Evolutionary conservation across 257 asterid genomes (phyloP).

Genomic region (Capsicum rhomboideum): DNA sequence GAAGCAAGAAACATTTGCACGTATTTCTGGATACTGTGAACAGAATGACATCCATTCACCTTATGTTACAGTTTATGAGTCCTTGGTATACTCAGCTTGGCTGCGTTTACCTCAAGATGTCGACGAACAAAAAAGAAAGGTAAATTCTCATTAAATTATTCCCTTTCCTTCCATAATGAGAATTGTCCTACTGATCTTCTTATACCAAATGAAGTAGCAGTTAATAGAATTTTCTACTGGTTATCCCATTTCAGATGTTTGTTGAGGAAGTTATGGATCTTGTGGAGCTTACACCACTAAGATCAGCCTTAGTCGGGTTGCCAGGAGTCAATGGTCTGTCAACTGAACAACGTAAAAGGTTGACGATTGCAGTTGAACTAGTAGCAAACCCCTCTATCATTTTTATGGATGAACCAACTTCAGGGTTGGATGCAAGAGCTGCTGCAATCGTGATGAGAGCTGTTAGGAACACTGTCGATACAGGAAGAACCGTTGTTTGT

Average conservation of each 20-base stretch:
- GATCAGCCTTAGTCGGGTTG: constrained; percentile 50
- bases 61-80: constrained; percentile 48
- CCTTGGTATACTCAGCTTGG: constrained; percentile 60
- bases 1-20: constrained; percentile 59
- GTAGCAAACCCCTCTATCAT: constrained; percentile 67
- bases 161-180: background rate
- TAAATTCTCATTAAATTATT: background rate
- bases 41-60: constrained; percentile 72
- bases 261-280: constrained; percentile 56
- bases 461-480: constrained; percentile 55
- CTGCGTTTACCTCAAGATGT: constrained; percentile 45
- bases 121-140: constrained; percentile 33
- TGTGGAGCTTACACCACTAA: constrained; percentile 45
- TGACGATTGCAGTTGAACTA: constrained; percentile 60
- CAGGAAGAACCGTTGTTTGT: constrained; percentile 68
- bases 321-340: constrained; percentile 62
- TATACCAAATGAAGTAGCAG: background rate
- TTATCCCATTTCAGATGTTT: constrained; percentile 29
- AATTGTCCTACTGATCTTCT: background rate
- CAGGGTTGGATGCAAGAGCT: constrained; percentile 71
- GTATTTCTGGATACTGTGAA: constrained; percentile 65
- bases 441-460: constrained; percentile 71
- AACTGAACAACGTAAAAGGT: constrained; percentile 67
- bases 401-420: constrained; percentile 71
- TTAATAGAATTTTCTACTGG: background rate